Percentiles rank a stretch among this genome's conserved stretches.
These are phyloP conservation scores for Neotropicomus parvogracilis DNA, from an alignment of 1,284 basidiomycete genomes.

Conservation along the genomic window DNA sequence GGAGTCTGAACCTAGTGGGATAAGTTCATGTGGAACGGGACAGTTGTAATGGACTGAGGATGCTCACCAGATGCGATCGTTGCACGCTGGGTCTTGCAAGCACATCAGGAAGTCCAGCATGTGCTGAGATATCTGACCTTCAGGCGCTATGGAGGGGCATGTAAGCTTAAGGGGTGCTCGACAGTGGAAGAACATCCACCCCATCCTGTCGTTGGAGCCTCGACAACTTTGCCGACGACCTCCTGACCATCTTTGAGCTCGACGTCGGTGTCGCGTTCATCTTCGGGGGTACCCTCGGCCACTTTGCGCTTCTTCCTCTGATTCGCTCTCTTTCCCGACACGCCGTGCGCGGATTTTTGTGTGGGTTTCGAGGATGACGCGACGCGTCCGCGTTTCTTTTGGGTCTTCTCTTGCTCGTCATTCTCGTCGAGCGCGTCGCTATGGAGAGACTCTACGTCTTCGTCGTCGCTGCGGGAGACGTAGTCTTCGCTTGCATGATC, in stretches of 20 bases:
- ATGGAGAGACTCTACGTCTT: conserved; percentile 29
- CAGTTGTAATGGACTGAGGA: background rate
- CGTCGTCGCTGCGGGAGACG: conserved; percentile 9
- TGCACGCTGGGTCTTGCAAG: conserved; percentile 71
- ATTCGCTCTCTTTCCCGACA: conserved; percentile 12
- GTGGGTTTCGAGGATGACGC: conserved; percentile 11
- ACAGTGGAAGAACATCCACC: conserved; percentile 43
- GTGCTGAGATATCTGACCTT: conserved; percentile 83
- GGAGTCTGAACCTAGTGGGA: conserved; percentile 68
- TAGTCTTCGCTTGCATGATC: conserved; percentile 13
- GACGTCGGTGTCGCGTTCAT: conserved; percentile 34
- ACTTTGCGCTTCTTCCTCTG: conserved; percentile 22
- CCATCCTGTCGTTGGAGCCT: conserved; percentile 77
- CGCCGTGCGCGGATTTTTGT: conserved; percentile 4
- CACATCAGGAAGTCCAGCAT: conserved; percentile 74
- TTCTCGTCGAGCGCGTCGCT: conserved; percentile 52
- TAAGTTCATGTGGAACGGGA: background rate
- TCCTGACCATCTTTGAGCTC: conserved; percentile 66
- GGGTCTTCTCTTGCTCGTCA: background rate
- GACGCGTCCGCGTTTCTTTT: conserved; percentile 22
- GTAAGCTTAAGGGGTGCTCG: background rate
- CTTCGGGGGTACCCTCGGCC: conserved; percentile 29
- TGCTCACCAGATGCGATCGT: conserved; percentile 80
- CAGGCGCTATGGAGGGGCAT: conserved; percentile 53
- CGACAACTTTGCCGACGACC: conserved; percentile 63